Percentiles rank a stretch among this genome's conserved stretches.
phyloP scores from a whole-genome alignment of 1,284 basidiomycete species.

The Melampsora allii-populina region DNA sequence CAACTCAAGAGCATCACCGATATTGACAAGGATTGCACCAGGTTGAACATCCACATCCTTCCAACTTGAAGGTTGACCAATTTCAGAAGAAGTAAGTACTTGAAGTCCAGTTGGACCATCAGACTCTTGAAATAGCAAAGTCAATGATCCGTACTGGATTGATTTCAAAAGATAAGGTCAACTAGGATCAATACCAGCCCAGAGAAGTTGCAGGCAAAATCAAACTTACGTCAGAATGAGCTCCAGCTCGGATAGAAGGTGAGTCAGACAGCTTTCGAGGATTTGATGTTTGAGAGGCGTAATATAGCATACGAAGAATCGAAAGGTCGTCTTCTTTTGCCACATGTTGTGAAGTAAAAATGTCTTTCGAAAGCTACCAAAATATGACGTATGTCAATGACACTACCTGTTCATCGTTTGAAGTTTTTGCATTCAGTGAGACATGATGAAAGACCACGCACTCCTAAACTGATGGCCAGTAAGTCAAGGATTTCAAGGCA shows the following conservation, averaged over 20 bases:
- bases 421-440: no score
- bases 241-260: neutral
- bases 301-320: neutral
- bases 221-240: slow-evolving; percentile 2
- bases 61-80: neutral
- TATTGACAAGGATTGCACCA: slow-evolving; percentile 1
- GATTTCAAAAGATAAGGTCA: neutral
- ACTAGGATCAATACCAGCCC: neutral
- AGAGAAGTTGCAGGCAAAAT: neutral
- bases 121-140: slow-evolving; percentile 6
- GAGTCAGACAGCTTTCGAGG: neutral
- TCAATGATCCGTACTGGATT: slow-evolving; percentile 1
- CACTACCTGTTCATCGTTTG: no score
- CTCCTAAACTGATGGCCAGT: slow-evolving; percentile 3
- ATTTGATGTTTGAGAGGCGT: neutral
- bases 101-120: slow-evolving; percentile 9
- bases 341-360: neutral
- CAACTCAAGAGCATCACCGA: slow-evolving; percentile 4
- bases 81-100: neutral
- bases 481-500: neutral
- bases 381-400: no score
- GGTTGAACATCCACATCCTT: slow-evolving; percentile 4
- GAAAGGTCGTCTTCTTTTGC: neutral
- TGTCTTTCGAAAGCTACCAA: neutral
- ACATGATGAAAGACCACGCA: neutral